These are phyloP conservation scores for Auricularia auricula-judae DNA, from an alignment of 768 basidiomycete species.

Conservation along the genomic window DNA sequence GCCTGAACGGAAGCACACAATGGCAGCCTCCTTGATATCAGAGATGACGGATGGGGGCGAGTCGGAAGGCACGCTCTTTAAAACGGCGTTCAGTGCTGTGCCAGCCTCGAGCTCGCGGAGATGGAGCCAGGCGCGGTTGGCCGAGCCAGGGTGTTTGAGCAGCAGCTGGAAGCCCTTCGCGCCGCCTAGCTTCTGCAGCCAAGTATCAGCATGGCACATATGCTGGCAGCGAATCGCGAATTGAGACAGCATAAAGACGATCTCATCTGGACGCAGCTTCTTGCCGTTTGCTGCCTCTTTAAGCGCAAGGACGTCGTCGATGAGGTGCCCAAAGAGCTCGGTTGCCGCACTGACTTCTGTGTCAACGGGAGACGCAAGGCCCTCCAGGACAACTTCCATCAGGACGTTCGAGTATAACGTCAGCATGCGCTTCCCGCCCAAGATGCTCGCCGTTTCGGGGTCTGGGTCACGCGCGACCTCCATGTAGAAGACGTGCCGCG, in stretches of 20 bases:
- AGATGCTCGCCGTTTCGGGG: not conserved
- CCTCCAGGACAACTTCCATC: slow-evolving; percentile 70
- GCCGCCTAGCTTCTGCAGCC: slow-evolving; percentile 84
- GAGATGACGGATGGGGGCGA: slow-evolving; percentile 57
- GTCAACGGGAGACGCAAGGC: slow-evolving; percentile 53
- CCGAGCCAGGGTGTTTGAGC: not conserved
- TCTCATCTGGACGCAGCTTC: slow-evolving; percentile 36
- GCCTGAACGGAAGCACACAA: slow-evolving; percentile 49
- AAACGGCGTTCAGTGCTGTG: slow-evolving; percentile 77
- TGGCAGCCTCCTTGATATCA: slow-evolving; percentile 65
- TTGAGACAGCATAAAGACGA: slow-evolving; percentile 64
- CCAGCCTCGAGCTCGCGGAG: slow-evolving; percentile 86
- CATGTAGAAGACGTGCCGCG: slow-evolving; percentile 56
- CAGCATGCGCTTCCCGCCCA: not conserved
- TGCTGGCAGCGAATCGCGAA: slow-evolving; percentile 74
- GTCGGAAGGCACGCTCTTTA: slow-evolving; percentile 91
- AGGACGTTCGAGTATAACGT: not conserved
- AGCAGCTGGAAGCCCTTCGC: not conserved
- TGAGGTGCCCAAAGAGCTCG: slow-evolving; percentile 46
- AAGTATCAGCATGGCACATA: slow-evolving; percentile 83
- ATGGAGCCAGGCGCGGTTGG: slow-evolving; percentile 49
- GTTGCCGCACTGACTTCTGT: slow-evolving; percentile 52
- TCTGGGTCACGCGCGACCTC: slow-evolving; percentile 46
- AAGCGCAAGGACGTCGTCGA: slow-evolving; percentile 54
- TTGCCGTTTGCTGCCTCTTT: slow-evolving; percentile 26